Base-by-base conservation (phyloP, 306 rosid genomes). In the Cucurbita ficifolia region DNA sequence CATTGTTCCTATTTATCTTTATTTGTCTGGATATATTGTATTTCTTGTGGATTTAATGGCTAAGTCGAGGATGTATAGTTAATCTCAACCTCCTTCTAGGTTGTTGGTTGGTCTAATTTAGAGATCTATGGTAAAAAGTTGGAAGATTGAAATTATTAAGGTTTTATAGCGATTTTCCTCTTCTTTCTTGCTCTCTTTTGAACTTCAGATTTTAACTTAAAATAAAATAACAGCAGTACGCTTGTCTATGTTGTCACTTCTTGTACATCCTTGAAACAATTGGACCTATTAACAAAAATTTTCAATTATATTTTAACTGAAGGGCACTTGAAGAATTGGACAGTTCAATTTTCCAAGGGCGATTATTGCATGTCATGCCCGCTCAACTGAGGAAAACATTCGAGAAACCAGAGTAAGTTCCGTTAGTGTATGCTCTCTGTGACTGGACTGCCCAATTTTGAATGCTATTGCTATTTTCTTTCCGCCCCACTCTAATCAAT, bases 311-410 rank as follows among this genome's bases (percentile, higher is more conserved):
- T 61, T 46, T 36, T 51, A 22, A 16, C 73, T 73, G 79, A 50
- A 84, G 98, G 87, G 96, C 99, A 8, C 75, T 84, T 22, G 82
- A 89, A 81, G 89, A 85, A 83, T 82, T 88, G 21, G 97, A 91
- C 76, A 79, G 80, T 83, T 83, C 96, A 76, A 85, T 80, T 72
- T 94, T 94, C 77, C 98, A 90, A 84, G 98, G 98, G 78, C 83
- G 99, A 81, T 78, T 91, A 69, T 79, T 93, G 90, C 98, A 90
- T 80, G 85, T 93, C 77, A 82, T 93, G 97, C 96, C 85, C 53
- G 91, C 98, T 56, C 79, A 84, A 64, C 84, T 79, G 58, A 89
- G 79, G 6, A 56, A 56, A 45, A 77, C 84, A 76, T 72, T 90
- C 8, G 85, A 81, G 58, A 88, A 82, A 77, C 82, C 75, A 22